These are phyloP conservation scores for Binderoboletus segoi DNA, from an alignment of 1,284 basidiomycete species.

Conservation along the genomic window DNA sequence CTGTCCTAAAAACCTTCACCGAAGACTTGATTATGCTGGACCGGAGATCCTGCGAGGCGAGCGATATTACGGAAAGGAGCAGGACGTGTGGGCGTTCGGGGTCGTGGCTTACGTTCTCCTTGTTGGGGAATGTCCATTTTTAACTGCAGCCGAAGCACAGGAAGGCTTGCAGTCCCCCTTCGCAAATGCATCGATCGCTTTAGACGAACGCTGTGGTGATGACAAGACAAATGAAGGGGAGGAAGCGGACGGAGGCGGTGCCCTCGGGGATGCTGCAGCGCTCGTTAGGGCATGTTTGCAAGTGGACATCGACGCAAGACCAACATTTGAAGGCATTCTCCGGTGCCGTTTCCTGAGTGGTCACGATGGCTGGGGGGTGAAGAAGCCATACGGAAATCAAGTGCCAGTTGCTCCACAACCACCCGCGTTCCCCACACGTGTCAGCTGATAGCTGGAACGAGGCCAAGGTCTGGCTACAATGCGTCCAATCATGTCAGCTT, in stretches of 20 bases:
- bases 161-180: conserved; percentile 77
- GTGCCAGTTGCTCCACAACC: conserved; percentile 28
- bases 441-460: conserved; percentile 24
- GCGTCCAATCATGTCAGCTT: conserved; percentile 27
- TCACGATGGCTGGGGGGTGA: conserved; percentile 60
- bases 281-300: conserved; percentile 81
- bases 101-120: conserved; percentile 96
- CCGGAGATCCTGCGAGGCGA: conserved; percentile 97
- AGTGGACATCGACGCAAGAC: conserved; percentile 70
- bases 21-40: conserved; percentile 92
- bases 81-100: conserved; percentile 99
- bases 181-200: conserved; percentile 66
- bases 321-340: conserved; percentile 81
- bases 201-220: conserved; percentile 77
- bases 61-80: conserved; percentile 93
- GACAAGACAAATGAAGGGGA: conserved; percentile 70
- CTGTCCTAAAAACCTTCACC: conserved; percentile 19
- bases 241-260: conserved; percentile 79
- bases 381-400: conserved; percentile 34
- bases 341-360: conserved; percentile 79
- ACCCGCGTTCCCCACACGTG: conserved; percentile 35
- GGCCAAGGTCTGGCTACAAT: conserved; percentile 22
- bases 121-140: conserved; percentile 94
- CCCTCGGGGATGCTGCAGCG: conserved; percentile 76
- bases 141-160: conserved; percentile 82